Conservation (phyloP, 345 rosid species). For the Limnanthes douglasii region DNA sequence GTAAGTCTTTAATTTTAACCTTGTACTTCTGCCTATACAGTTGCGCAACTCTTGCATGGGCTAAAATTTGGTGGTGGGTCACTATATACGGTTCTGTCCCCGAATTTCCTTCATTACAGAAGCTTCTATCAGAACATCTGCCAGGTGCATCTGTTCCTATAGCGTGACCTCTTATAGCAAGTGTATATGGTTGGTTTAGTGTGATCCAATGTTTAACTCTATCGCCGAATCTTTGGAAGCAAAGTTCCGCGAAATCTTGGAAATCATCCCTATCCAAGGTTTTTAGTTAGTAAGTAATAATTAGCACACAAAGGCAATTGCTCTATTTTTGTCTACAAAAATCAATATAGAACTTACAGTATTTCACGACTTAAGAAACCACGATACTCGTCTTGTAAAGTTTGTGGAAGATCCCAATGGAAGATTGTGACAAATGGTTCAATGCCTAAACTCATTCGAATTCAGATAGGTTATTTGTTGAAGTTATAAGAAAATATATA, state of each 20-base stretch:
- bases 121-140: conserved; percentile 19
- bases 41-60: conserved; percentile 25
- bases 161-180: conserved; percentile 15
- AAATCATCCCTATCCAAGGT: conserved; percentile 32
- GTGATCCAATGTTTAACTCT: conserved; percentile 53
- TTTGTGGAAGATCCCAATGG: conserved; percentile 32
- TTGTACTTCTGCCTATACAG: conserved; percentile 22
- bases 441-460: conserved; percentile 11
- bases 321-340: too few relatives aligned
- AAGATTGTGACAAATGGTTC: conserved; percentile 22
- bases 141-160: conserved; percentile 19
- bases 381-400: conserved; percentile 19
- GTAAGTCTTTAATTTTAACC: conserved; percentile 7
- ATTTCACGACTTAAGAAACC: conserved; percentile 16
- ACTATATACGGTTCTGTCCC: conserved; percentile 34
- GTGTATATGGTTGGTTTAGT: conserved; percentile 28
- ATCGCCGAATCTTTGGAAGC: conserved; percentile 34
- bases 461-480: too few relatives aligned
- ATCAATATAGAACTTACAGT: too few relatives aligned
- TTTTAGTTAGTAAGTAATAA: too few relatives aligned
- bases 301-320: too few relatives aligned
- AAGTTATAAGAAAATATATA: too few relatives aligned
- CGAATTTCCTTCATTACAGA: conserved; percentile 32
- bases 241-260: conserved; percentile 18
- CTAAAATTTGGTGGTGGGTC: conserved; percentile 28